Evolutionary conservation across 352 stramenopile genomes (phyloP), one percentile per base, ranked within the genome.

Genomic region (Phytophthora nicotianae): DNA sequence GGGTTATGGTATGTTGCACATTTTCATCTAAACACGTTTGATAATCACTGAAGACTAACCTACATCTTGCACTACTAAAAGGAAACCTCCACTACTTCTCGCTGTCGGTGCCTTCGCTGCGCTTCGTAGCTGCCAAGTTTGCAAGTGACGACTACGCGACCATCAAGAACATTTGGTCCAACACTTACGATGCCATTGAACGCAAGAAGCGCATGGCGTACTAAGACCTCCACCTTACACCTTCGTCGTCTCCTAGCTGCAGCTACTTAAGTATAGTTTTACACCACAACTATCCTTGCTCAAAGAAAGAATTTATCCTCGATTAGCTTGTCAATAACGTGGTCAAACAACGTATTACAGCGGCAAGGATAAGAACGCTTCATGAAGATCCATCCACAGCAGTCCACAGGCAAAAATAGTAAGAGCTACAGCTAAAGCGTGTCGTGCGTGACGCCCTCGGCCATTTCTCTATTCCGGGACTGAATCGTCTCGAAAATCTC

Each of bases 31-130:
- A n/a, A n/a, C 19, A 21, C 13, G 21, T 13, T 57, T 11, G 14
- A 26, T 9, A 16, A 46, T 24, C 19, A n/a, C 37, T 51, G 13
- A 19, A 27, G 1, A 24, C 59, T 67, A 38, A 52, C 27, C 40
- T 40, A 21, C 33, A 32, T 5, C 11, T 9, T 37, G 4, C n/a
- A 29, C 14, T 51, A 24, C 24, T 6, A 17, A 20, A 48, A 88
- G 75, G 83, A 51, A 91, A 92, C 46, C 64, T 94, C 43, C 83
- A 94, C 73, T 93, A 93, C 58, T 93, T 93, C 37, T 91, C 84
- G 23, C 64, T 93, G 17, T 88, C 79, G 19, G 84, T 93, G 65
- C 84, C 84, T 37, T 93, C 84, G 40, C 67, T 93, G 45, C 84
- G 84, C 45, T 93, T 93, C 35, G 73, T 93, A 26, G 81, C 84